Evolutionary conservation across 495 filamentous ascomycete genomes (phyloP).

Genomic region (Apiosordaria backusii): DNA sequence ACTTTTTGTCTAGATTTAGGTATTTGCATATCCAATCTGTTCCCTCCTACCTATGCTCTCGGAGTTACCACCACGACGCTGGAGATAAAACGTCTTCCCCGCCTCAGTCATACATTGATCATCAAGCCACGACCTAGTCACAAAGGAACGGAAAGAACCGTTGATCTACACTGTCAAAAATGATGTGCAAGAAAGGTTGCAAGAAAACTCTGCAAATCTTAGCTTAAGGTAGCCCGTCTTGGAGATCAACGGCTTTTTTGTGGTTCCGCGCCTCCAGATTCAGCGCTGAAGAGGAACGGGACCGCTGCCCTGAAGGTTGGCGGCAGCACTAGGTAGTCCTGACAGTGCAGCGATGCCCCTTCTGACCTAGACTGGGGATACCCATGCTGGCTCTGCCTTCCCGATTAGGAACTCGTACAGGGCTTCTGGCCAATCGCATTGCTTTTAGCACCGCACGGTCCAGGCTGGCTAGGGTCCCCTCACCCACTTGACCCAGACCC

Average conservation of each 20-base stretch:
- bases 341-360: neutral
- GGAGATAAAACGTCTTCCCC: neutral
- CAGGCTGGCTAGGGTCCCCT: neutral
- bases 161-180: too few species aligned
- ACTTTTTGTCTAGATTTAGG: neutral
- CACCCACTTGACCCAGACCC: neutral
- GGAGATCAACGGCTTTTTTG: neutral
- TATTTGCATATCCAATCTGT: neutral
- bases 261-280: neutral
- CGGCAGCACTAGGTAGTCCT: too few species aligned
- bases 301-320: too few species aligned
- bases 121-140: too few species aligned
- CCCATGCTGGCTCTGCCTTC: constrained; percentile 25
- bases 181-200: neutral
- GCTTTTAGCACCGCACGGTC: neutral
- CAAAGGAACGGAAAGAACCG: too few species aligned
- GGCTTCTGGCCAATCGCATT: constrained; percentile 19
- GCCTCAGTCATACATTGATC: neutral
- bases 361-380: constrained; percentile 11
- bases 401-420: constrained; percentile 26
- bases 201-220: neutral
- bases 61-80: neutral
- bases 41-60: neutral
- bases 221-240: too few species aligned
- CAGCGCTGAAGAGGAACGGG: neutral